Percentiles rank a stretch among this genome's conserved stretches.
These are phyloP conservation scores for Schoenoplectus tabernaemontani DNA, from an alignment of 202 grass and related monocot species.

Conservation along the genomic window DNA sequence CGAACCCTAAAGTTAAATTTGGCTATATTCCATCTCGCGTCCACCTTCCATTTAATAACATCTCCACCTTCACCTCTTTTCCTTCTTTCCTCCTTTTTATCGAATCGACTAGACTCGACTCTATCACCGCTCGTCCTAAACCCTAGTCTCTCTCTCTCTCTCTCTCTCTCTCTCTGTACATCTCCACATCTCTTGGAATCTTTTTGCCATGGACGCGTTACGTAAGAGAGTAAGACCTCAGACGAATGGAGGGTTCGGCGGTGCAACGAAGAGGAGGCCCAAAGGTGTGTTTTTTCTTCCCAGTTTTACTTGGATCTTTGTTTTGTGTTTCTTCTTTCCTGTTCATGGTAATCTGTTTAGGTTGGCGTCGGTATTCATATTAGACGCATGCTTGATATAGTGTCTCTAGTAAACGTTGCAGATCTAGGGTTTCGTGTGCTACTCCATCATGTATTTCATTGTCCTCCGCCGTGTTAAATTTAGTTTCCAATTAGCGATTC, in stretches of 20 bases:
- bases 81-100: background rate
- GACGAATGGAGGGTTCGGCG: background rate
- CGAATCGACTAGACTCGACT: too few relatives aligned
- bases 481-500: background rate
- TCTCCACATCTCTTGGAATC: background rate
- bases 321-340: background rate
- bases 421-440: slow-evolving; percentile 2
- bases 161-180: background rate
- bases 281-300: background rate
- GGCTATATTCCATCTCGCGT: background rate
- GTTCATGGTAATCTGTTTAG: background rate
- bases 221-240: slow-evolving; percentile 13
- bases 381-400: background rate
- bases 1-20: slow-evolving; percentile 13
- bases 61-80: background rate
- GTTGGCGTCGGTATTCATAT: background rate
- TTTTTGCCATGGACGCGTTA: background rate
- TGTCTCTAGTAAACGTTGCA: background rate
- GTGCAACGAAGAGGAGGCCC: background rate
- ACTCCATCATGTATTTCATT: background rate
- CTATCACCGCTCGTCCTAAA: background rate
- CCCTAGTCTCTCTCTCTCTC: too few relatives aligned
- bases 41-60: slow-evolving; percentile 18
- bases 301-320: background rate
- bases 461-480: background rate